phyloP scores from a whole-genome alignment of 768 basidiomycete genomes.

The Candolleomyces aberdarensis region DNA sequence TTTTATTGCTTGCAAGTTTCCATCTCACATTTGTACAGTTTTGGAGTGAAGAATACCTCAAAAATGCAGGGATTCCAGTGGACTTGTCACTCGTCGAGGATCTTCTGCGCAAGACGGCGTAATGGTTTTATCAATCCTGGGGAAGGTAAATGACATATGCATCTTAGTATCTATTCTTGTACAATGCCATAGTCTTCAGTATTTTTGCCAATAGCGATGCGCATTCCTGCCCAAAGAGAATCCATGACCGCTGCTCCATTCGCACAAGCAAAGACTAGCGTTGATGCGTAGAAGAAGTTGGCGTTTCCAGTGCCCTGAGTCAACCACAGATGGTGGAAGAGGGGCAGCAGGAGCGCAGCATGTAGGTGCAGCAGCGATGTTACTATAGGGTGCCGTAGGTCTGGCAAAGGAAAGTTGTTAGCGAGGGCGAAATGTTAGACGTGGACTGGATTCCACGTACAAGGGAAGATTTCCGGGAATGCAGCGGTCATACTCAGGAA shows the following conservation, averaged over 20 bases:
- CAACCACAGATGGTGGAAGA: conserved; percentile 93
- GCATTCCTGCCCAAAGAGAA: conserved; percentile 77
- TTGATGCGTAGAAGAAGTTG: conserved; percentile 97
- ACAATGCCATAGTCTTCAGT: conserved; percentile 52
- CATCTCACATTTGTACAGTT: neutral
- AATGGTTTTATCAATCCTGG: neutral
- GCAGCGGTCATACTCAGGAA: conserved; percentile 78
- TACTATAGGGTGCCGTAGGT: conserved; percentile 82
- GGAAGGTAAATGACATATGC: neutral
- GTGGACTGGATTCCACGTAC: conserved; percentile 44
- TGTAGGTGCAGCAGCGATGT: conserved; percentile 81
- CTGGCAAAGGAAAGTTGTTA: conserved; percentile 32
- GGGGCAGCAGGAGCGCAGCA: conserved; percentile 79
- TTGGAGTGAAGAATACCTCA: conserved; percentile 56
- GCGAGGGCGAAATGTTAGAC: conserved; percentile 5
- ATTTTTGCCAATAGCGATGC: conserved; percentile 62
- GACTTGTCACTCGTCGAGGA: conserved; percentile 40
- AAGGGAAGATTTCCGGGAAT: conserved; percentile 81
- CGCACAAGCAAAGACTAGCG: conserved; percentile 87
- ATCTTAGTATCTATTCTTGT: conserved; percentile 45
- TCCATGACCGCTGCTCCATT: conserved; percentile 85
- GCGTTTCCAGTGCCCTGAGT: conserved; percentile 91
- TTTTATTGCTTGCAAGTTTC: conserved; percentile 43
- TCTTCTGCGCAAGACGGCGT: conserved; percentile 27
- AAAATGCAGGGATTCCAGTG: conserved; percentile 41